Base-by-base conservation (phyloP, 2,329 filamentous ascomycete genomes). In the Nothopassalora personata region DNA sequence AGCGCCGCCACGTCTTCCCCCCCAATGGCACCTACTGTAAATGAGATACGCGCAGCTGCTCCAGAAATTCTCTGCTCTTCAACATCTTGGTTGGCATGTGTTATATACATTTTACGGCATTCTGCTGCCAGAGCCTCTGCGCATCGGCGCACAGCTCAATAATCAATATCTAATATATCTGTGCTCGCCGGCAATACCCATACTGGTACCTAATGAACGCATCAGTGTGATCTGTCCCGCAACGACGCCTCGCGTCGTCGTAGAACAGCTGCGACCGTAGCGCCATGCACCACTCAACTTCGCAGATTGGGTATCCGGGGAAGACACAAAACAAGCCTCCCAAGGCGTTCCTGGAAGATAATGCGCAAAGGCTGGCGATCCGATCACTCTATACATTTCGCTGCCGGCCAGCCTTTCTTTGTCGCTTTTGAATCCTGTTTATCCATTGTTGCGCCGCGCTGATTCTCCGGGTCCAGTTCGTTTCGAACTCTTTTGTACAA, bases 291-390 rank as follows among this genome's bases (percentile, higher is more conserved):
- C 18, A 33, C 46, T 39, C 5, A 10, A 30, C 34, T 56, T 28
- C 45, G 56, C 56, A 58, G 56, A 54, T 58, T 54, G 56, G 56
- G 56, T 58, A 58, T 58, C 51, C 51, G 51, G 49, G 30, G 19
- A 58, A 52, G 27, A 49, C 23, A 23, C 23, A 13, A 36, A 51
- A 34, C 49, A 28, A 19, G 15, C 48, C 23, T 46, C 48, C 55
- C 48, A 33, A 28, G 34, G 18, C 19, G 19, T 18, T 30, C 10
- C 28, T 10, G 7, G 28, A 34, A 34, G 53, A n/a, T 18, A 7
- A 48, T 28, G 30, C 18, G 19, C 13, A 27, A 48, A 47, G 13
- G 27, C 8, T 10, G 10, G 19, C 11, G 55, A 27, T 8, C n/a
- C 18, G 48, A 23, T 33, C 23, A 8, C 13, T 51, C 33, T 57